A percentile compares a stretch with the other conserved stretches of the same genome.
phyloP scores from a whole-genome alignment of 352 stramenopile species.

The Pythium myriotylum region DNA sequence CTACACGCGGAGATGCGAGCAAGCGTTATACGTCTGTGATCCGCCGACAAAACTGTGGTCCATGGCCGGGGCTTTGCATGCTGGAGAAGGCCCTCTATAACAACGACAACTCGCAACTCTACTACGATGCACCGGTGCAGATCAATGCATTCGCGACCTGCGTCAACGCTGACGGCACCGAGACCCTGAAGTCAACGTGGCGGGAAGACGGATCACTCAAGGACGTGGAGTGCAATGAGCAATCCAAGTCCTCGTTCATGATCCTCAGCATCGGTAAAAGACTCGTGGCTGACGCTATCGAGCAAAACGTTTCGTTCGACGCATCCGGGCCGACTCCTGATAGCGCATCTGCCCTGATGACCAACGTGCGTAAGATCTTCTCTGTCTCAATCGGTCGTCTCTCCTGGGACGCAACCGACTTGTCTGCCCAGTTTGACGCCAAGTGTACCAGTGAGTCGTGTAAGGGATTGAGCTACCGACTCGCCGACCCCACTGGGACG shows the following conservation, averaged over 20 bases:
- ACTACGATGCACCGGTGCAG: conserved; percentile 4
- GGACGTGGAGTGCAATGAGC: conserved; percentile 20
- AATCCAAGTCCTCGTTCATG: conserved; percentile 2
- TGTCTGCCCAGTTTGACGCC: conserved; percentile 19
- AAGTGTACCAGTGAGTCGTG: conserved; percentile 1
- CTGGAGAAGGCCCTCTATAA: neutral
- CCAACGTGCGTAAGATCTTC: conserved; percentile 29
- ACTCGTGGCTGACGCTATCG: conserved; percentile 13
- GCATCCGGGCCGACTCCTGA: neutral
- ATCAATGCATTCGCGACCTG: conserved; percentile 9
- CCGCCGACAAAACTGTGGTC: neutral
- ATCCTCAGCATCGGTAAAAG: conserved; percentile 20
- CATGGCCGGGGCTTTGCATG: conserved; percentile 4
- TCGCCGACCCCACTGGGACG: neutral
- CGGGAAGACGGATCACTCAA: neutral
- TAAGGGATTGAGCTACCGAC: neutral
- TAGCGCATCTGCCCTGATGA: neutral
- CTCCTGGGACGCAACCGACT: conserved; percentile 17
- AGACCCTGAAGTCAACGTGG: neutral
- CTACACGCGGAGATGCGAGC: neutral
- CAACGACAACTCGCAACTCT: conserved; percentile 1
- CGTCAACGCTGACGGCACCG: conserved; percentile 1
- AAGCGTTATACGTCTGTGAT: neutral
- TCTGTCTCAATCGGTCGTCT: conserved; percentile 29
- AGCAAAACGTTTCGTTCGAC: conserved; percentile 4